Evolutionary conservation across 106 monocot species (phyloP), one percentile per base, ranked within the genome.

Genomic region (Phalaenopsis aphrodite): DNA sequence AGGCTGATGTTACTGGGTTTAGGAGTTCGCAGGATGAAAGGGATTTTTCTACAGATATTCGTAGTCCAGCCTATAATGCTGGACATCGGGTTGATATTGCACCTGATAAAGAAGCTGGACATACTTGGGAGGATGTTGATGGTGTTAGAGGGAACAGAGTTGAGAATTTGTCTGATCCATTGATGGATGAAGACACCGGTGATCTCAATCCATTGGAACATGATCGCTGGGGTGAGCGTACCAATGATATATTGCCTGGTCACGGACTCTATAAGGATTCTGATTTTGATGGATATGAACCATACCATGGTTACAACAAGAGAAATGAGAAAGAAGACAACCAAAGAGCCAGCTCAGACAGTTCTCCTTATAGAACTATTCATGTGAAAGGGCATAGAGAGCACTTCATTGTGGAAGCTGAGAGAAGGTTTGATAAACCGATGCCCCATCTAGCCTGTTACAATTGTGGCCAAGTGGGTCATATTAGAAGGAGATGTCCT

Each of bases 221-320:
- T 88, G 88, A 84, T 80, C 77, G 87, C 69, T 90, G 90, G 88
- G 87, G 74, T 65, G 86, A 78, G 43, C 75, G 84, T 82, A 73
- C 43, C 41, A 86, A 12, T 73, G 81, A 66, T 38, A 2, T 16
- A 10, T 69, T 69, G 39, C 69, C 69, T 39, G 69, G 69, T 39
- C 69, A 69, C 36, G 42, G 52, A 47, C 14, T 55, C 8, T 79
- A 77, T 23, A 84, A 86, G 80, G 81, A 37, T 43, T 41, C 75
- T 68, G 87, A 84, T 2, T 90, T 89, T 84, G 89, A 91, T 48
- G 79, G 87, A 16, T 93, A 93, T 76, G 91, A 87, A 79, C 91
- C 91, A 82, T 83, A 87, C 43, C 87, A 80, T 78, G 91, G 87
- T 55, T 80, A 79, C 41, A 78, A 79, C 9, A 84, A 80, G 65